A percentile compares a stretch with the other conserved stretches of the same genome.
phyloP scores from a whole-genome alignment of 352 stramenopile genomes.

The Globisporangium rhizosaccharum region DNA sequence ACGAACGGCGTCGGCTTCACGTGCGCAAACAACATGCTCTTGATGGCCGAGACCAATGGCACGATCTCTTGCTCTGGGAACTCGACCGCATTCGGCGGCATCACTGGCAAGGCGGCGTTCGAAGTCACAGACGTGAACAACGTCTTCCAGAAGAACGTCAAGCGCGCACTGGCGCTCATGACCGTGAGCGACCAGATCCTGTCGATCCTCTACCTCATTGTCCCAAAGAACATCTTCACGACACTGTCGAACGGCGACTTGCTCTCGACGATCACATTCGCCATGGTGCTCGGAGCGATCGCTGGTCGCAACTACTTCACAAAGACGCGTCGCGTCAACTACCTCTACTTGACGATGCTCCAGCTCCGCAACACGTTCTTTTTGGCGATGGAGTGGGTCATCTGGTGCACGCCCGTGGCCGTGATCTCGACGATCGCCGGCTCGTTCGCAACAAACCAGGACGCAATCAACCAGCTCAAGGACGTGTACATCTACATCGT shows the following conservation, averaged over 20 bases:
- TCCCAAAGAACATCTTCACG: constrained; percentile 60
- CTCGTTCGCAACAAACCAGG: constrained; percentile 50
- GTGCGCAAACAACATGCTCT: constrained; percentile 35
- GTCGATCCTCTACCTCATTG: constrained; percentile 45
- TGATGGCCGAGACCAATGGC: constrained; percentile 6
- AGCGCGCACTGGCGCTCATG: constrained; percentile 32
- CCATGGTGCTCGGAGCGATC: constrained; percentile 57
- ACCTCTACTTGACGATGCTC: constrained; percentile 57
- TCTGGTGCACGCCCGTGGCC: constrained; percentile 55
- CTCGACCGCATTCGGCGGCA: constrained; percentile 6
- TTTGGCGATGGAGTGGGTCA: constrained; percentile 61
- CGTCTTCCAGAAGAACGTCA: constrained; percentile 38
- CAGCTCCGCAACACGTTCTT: constrained; percentile 75
- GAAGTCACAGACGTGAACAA: constrained; percentile 45
- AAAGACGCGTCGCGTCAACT: constrained; percentile 53
- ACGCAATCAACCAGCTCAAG: constrained; percentile 25
- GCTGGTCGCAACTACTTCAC: constrained; percentile 53
- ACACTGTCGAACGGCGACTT: constrained; percentile 44
- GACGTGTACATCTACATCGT: constrained; percentile 55
- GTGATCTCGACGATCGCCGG: constrained; percentile 63
- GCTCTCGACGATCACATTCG: constrained; percentile 63
- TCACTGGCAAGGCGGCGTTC: constrained; percentile 25
- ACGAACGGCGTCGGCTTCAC: constrained; percentile 40
- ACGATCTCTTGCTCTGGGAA: constrained; percentile 18
- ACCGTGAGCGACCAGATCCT: constrained; percentile 59